A percentile compares a stretch with the other conserved stretches of the same genome.
phyloP scores from a whole-genome alignment of 2,329 filamentous ascomycete genomes.

The Cercospora beticola region DNA sequence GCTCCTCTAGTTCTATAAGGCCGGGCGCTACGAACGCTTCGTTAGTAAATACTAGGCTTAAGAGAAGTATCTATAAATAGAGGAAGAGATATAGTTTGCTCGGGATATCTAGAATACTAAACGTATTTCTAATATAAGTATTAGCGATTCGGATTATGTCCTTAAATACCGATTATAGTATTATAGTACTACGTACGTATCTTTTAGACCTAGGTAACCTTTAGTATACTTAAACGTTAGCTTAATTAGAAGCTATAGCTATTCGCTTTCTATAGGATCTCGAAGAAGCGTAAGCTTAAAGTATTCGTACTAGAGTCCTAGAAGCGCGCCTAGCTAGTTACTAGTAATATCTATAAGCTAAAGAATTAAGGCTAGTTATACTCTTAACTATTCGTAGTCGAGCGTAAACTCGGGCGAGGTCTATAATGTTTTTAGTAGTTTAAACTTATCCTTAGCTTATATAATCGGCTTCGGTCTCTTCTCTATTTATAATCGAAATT shows the following conservation, averaged over 20 bases:
- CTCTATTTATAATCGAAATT: conserved; percentile 22
- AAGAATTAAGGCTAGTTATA: conserved; percentile 20
- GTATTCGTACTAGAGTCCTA: conserved; percentile 19
- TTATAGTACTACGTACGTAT: conserved; percentile 14
- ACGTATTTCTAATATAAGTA: conserved; percentile 16
- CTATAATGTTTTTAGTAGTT: conserved; percentile 25
- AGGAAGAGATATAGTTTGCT: conserved; percentile 21
- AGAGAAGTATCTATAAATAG: conserved; percentile 20
- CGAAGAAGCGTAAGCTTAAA: conserved; percentile 21
- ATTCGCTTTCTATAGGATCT: conserved; percentile 20
- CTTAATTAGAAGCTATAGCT: conserved; percentile 20
- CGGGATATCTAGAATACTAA: conserved; percentile 20
- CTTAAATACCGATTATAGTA: not conserved
- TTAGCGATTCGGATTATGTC: not conserved
- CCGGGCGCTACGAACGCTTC: conserved; percentile 14
- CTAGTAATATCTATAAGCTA: conserved; percentile 21
- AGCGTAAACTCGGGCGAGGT: conserved; percentile 19
- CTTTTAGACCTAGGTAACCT: conserved; percentile 25
- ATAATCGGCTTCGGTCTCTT: conserved; percentile 22
- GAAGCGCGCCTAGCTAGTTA: conserved; percentile 18
- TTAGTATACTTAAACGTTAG: conserved; percentile 25
- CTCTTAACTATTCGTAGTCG: conserved; percentile 20
- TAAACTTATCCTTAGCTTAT: conserved; percentile 22
- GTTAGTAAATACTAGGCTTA: conserved; percentile 21
- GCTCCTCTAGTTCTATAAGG: not conserved